A percentile compares a stretch with the other conserved stretches of the same genome.
phyloP scores from a whole-genome alignment of 495 filamentous ascomycete species.

The Parathielavia hyrcaniae region DNA sequence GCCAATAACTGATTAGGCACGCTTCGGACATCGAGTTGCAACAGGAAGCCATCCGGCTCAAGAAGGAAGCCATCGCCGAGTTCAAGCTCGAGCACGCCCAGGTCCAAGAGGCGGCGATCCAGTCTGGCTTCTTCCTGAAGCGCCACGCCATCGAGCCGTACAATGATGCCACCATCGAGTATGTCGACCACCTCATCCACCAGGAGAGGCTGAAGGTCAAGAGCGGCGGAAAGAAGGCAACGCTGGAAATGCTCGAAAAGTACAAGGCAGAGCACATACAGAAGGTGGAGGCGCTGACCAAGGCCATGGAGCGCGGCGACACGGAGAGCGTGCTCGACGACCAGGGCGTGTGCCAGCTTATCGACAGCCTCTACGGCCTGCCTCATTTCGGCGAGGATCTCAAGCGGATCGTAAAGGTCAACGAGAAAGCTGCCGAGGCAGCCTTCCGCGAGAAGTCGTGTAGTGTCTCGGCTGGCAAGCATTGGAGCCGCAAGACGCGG shows the following conservation, averaged over 20 bases:
- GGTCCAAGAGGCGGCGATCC: constrained; percentile 34
- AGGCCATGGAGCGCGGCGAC: constrained; percentile 10
- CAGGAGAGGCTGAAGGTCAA: constrained; percentile 17
- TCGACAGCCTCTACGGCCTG: constrained; percentile 2
- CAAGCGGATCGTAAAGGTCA: constrained; percentile 1
- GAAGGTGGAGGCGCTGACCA: constrained; percentile 2
- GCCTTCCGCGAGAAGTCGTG: constrained; percentile 11
- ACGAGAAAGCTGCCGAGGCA: constrained; percentile 8
- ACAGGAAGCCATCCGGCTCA: constrained; percentile 8
- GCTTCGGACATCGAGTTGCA: not conserved
- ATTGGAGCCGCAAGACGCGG: not conserved
- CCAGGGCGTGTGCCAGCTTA: not conserved
- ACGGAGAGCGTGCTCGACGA: not conserved
- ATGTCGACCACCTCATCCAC: constrained; percentile 36
- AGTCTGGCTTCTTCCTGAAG: constrained; percentile 38
- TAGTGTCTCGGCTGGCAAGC: not conserved
- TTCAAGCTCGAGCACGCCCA: constrained; percentile 28
- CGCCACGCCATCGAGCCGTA: constrained; percentile 34
- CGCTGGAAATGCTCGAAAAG: constrained; percentile 10
- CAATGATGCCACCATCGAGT: constrained; percentile 39
- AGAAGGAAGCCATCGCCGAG: constrained; percentile 21
- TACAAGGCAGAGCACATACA: constrained; percentile 10
- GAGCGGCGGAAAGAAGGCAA: constrained; percentile 1
- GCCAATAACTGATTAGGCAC: not conserved
- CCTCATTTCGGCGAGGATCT: constrained; percentile 11